Evolutionary conservation across 306 rosid genomes (phyloP), one percentile per base, ranked within the genome.

Genomic region (Geum urbanum): DNA sequence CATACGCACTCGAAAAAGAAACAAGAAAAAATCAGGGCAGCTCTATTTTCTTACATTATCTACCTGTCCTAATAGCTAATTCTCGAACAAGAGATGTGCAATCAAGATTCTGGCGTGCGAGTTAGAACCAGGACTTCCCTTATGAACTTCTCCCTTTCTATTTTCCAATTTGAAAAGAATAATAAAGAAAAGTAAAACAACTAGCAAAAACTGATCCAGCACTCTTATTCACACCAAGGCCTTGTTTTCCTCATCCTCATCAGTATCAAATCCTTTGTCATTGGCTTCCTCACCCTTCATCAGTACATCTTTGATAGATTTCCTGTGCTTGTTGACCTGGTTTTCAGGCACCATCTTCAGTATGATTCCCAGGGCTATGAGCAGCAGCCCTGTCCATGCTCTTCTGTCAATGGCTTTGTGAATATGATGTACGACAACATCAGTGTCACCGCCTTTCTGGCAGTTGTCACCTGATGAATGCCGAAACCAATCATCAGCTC

Each of bases 401-500:
- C 85, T 39, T 85, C 88, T 7, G 90, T 87, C 74, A 85, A 62
- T 15, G 90, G 88, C 90, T 87, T 87, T 64, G 92, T 87, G 45
- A 87, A 85, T 70, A 87, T 85, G 74, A 85, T 3, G 79, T 81
- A 85, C 37, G 92, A 87, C 12, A 87, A 79, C 78, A 87, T 47
- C 70, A 87, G 77, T 12, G 90, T 87, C 14, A 85, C 89, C 22
- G 85, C 86, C 69, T 87, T 87, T 74, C 92, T 83, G n/a, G 86
- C 90, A 2, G 92, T 85, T 13, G 88, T 87, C 13, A 80, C 71
- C 88, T 86, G 88, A 77, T 45, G 35, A 47, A 32, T 20, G 18
- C 54, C 74, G 20, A 18, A 74, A 72, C 35, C 55, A 24, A 53
- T 0, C 4, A 5, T 65, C 27, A 74, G 16, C 20, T 19, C 19